Conservation (phyloP, 2,329 filamentous ascomycete genomes). For the Elsinoe batatas region DNA sequence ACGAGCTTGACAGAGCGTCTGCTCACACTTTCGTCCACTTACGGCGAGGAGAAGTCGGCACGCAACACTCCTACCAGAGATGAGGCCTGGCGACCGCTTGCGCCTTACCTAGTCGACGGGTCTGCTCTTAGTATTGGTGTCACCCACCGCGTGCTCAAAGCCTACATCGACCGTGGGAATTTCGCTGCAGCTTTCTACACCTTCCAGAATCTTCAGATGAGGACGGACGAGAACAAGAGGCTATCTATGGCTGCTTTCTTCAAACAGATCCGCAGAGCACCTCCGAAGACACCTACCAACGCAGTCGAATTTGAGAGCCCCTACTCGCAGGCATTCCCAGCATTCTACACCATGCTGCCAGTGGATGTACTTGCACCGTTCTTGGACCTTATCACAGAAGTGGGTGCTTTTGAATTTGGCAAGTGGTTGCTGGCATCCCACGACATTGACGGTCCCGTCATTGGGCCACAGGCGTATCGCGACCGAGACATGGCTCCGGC, state of each 20-base stretch:
- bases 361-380: conserved; percentile 39
- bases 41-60: conserved; percentile 32
- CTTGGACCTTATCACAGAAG: conserved; percentile 41
- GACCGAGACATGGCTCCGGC: conserved; percentile 42
- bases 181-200: conserved; percentile 30
- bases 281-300: not conserved
- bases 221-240: conserved; percentile 36
- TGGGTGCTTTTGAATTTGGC: conserved; percentile 40
- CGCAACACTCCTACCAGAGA: conserved; percentile 24
- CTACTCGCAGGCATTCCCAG: conserved; percentile 32
- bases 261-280: conserved; percentile 14
- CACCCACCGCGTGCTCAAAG: conserved; percentile 33
- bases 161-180: conserved; percentile 31
- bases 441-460: conserved; percentile 46
- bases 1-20: conserved; percentile 28
- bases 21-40: conserved; percentile 31
- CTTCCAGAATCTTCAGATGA: conserved; percentile 29
- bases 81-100: conserved; percentile 19
- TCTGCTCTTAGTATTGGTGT: conserved; percentile 34
- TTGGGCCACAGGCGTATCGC: conserved; percentile 36
- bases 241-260: conserved; percentile 36
- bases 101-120: conserved; percentile 36
- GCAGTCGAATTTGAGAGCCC: conserved; percentile 22
- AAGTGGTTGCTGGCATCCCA: conserved; percentile 44
- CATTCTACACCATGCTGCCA: conserved; percentile 38